phyloP scores from a whole-genome alignment of 805 yeast species.

The Monosporozyma yasuniensis region DNA sequence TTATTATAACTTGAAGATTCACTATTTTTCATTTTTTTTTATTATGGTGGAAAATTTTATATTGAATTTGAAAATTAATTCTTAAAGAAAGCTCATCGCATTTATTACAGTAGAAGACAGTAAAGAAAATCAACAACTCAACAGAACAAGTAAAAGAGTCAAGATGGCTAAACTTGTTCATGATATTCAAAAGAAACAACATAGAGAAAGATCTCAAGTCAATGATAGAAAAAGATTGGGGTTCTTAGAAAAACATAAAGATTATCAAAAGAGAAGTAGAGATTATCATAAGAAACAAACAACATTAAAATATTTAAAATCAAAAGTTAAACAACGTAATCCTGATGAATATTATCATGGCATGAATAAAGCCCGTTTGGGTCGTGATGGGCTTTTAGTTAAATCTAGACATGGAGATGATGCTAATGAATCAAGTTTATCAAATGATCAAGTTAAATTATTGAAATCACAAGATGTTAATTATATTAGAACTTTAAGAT shows the following conservation, averaged over 20 bases:
- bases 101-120: background rate
- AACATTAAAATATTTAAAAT: constrained; percentile 57
- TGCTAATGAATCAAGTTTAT: constrained; percentile 42
- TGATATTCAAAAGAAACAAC: constrained; percentile 92
- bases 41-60: background rate
- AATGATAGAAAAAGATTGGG: constrained; percentile 66
- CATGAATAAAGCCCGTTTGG: constrained; percentile 67
- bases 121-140: background rate
- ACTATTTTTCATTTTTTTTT: background rate
- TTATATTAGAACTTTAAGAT: constrained; percentile 69
- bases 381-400: constrained; percentile 56
- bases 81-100: background rate
- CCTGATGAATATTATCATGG: constrained; percentile 97
- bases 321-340: constrained; percentile 65
- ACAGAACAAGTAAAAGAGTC: background rate
- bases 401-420: constrained; percentile 42
- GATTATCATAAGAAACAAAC: constrained; percentile 53
- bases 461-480: constrained; percentile 87
- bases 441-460: constrained; percentile 69
- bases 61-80: background rate
- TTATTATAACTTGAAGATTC: too few species aligned
- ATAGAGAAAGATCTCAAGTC: constrained; percentile 87
- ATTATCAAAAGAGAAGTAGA: constrained; percentile 62
- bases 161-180: constrained; percentile 74
- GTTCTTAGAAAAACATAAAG: constrained; percentile 86